A percentile compares a stretch with the other conserved stretches of the same genome.
phyloP scores from a whole-genome alignment of 257 asterid genomes.

The Catharanthus roseus region DNA sequence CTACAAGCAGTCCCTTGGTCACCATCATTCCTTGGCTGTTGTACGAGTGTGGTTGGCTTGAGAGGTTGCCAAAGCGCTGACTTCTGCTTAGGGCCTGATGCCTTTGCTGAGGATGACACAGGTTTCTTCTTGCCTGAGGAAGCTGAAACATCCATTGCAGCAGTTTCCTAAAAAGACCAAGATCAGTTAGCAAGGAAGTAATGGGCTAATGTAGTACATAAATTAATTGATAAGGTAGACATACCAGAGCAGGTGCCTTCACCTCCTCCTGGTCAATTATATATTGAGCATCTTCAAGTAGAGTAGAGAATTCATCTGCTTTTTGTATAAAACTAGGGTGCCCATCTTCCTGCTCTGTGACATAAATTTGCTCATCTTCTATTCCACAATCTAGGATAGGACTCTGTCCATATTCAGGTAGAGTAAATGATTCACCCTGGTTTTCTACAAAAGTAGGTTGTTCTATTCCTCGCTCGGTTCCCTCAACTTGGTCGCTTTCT shows the following conservation, averaged over 20 bases:
- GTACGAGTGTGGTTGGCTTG: constrained; percentile 27
- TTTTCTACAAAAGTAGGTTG: constrained; percentile 23
- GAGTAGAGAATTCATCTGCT: constrained; percentile 19
- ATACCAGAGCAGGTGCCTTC: constrained; percentile 24
- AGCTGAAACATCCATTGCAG: constrained; percentile 20
- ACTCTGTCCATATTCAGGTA: constrained; percentile 11
- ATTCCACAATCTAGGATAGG: constrained; percentile 14
- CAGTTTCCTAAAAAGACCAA: constrained; percentile 35
- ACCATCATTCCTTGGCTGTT: constrained; percentile 26
- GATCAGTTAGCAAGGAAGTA: constrained; percentile 14
- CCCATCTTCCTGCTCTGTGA: constrained; percentile 18
- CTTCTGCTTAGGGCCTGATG: constrained; percentile 13
- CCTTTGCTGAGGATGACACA: constrained; percentile 24
- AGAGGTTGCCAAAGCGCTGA: constrained; percentile 29
- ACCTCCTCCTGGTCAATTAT: constrained; percentile 19
- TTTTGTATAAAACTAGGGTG: constrained; percentile 21
- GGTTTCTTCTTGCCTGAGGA: constrained; percentile 24
- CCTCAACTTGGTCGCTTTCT: constrained; percentile 23
- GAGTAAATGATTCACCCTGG: neutral
- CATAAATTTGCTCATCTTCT: constrained; percentile 21
- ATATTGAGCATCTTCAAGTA: constrained; percentile 16
- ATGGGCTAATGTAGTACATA: neutral
- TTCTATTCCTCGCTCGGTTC: constrained; percentile 20
- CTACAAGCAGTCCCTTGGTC: constrained; percentile 27
- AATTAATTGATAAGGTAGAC: constrained; percentile 8